Conservation (phyloP, 129 eudicot species). For the Escallonia herrerae region DNA sequence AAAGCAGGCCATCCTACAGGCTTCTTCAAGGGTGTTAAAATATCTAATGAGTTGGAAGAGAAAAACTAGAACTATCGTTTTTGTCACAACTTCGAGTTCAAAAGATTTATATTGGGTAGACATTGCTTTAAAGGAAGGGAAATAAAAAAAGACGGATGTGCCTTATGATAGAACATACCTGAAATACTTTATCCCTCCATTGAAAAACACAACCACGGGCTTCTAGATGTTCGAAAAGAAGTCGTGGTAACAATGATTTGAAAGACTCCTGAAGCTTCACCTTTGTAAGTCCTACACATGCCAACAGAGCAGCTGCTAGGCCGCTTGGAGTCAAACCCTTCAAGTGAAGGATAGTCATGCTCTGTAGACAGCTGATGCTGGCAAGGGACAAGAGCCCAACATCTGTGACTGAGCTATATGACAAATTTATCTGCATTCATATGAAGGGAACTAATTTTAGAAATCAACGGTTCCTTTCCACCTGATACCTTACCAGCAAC, state of each 20-base stretch:
- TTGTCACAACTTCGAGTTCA: too few species aligned
- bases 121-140: too few species aligned
- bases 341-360: slow-evolving; percentile 68
- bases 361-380: slow-evolving; percentile 80
- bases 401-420: slow-evolving; percentile 81
- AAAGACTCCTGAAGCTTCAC: slow-evolving; percentile 83
- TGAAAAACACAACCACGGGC: slow-evolving; percentile 85
- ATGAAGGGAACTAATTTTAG: slow-evolving; percentile 2
- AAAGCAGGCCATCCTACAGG: too few species aligned
- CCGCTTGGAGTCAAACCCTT: slow-evolving; percentile 67
- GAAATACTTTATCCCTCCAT: slow-evolving; percentile 74
- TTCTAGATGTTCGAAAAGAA: slow-evolving; percentile 63
- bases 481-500: neutral
- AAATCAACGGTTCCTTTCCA: neutral
- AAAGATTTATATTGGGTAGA: too few species aligned
- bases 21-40: too few species aligned
- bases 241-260: slow-evolving; percentile 52
- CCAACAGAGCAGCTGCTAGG: slow-evolving; percentile 65
- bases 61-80: too few species aligned
- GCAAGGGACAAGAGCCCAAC: slow-evolving; percentile 78
- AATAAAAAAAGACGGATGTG: too few species aligned
- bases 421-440: slow-evolving; percentile 68
- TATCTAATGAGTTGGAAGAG: too few species aligned
- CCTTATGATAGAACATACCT: slow-evolving; percentile 26
- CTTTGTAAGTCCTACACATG: slow-evolving; percentile 81